Conservation (phyloP, 345 rosid genomes). For the Dipteronia sinensis region DNA sequence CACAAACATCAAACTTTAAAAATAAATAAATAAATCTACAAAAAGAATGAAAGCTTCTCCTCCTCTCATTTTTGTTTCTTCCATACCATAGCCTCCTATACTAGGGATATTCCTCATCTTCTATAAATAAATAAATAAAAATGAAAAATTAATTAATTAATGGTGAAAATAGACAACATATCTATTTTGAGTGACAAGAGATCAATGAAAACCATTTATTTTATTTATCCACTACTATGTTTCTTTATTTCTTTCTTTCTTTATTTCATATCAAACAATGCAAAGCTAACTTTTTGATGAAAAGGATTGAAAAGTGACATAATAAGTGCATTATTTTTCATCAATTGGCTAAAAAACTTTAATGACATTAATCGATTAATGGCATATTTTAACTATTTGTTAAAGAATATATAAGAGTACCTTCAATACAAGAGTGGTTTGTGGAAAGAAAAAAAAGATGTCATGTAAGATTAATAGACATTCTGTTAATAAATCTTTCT, state of each 20-base stretch:
- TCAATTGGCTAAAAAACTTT: background rate
- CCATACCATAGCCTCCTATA: no score
- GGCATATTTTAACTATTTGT: background rate
- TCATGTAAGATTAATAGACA: no score
- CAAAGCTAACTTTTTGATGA: background rate
- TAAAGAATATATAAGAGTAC: no score
- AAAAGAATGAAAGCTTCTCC: background rate
- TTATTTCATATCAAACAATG: background rate
- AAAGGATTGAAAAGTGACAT: conserved; percentile 1
- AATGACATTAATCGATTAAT: background rate
- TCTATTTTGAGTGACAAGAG: conserved; percentile 10
- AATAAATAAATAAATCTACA: no score
- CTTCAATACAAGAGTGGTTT: no score
- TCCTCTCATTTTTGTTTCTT: background rate
- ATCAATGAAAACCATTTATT: background rate
- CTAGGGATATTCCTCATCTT: background rate
- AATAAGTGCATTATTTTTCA: background rate
- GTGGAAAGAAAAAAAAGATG: no score
- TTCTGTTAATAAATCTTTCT: no score
- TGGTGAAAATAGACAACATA: background rate
- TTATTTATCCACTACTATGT: background rate
- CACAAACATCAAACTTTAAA: no score
- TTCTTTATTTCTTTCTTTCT: background rate
- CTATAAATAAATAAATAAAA: background rate
- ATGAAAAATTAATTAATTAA: no score